Evolutionary conservation across 2,329 filamentous ascomycete species (phyloP).

Genomic region (Monosporascus sp.): DNA sequence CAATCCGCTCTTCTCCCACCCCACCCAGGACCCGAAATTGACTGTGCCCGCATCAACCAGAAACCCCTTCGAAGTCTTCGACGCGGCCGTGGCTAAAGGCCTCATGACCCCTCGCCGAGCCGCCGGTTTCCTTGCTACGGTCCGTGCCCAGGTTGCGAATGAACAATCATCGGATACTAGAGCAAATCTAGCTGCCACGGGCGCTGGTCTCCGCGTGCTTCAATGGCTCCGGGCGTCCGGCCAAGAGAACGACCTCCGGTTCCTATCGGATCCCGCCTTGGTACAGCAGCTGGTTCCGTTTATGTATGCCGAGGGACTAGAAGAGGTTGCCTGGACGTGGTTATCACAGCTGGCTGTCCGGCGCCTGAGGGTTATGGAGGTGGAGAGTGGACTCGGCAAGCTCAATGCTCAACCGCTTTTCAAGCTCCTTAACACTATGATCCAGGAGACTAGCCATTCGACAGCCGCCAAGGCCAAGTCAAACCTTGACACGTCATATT

Average conservation of each 20-base stretch:
- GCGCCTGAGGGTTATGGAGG: conserved; percentile 12
- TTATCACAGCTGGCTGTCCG: conserved; percentile 33
- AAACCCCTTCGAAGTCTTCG: conserved; percentile 51
- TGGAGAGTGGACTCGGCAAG: conserved; percentile 11
- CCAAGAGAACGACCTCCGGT: conserved; percentile 39
- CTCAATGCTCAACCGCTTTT: conserved; percentile 26
- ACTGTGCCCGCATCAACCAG: conserved; percentile 14
- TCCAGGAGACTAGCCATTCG: conserved; percentile 26
- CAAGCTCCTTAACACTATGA: conserved; percentile 34
- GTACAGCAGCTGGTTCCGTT: conserved; percentile 41
- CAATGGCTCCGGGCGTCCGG: conserved; percentile 51
- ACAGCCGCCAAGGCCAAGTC: conserved; percentile 23
- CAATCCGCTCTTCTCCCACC: conserved; percentile 48
- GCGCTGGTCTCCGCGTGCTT: conserved; percentile 43
- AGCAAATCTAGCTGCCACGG: conserved; percentile 34
- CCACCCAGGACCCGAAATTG: conserved; percentile 6
- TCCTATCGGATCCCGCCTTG: conserved; percentile 36
- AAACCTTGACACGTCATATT: conserved; percentile 46
- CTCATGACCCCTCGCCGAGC: conserved; percentile 52
- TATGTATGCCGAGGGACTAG: conserved; percentile 46
- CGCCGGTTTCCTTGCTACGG: conserved; percentile 47
- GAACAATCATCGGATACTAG: conserved; percentile 27
- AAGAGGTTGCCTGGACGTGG: conserved; percentile 50
- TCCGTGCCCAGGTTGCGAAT: conserved; percentile 36
- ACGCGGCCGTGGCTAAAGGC: conserved; percentile 49